phyloP scores from a whole-genome alignment of 805 yeast species.

The Candida fluviatilis region DNA sequence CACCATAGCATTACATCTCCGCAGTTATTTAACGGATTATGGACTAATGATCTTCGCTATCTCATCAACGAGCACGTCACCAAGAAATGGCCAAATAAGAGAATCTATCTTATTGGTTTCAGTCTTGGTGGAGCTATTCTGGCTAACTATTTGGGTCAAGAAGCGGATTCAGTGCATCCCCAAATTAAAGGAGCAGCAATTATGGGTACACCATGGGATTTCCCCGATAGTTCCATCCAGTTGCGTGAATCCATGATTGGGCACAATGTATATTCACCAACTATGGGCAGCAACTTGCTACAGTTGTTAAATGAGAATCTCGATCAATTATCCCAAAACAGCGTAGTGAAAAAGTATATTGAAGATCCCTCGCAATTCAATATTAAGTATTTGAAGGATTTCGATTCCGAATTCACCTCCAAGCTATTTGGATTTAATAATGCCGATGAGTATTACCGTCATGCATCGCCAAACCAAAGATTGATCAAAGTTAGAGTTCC shows the following conservation, averaged over 20 bases:
- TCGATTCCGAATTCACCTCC: constrained; percentile 61
- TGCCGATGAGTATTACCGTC: constrained; percentile 60
- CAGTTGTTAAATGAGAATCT: constrained; percentile 22
- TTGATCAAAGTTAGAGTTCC: constrained; percentile 59
- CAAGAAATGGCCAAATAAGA: constrained; percentile 54
- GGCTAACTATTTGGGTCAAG: constrained; percentile 69
- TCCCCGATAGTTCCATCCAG: constrained; percentile 49
- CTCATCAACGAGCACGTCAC: constrained; percentile 49
- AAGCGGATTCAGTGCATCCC: constrained; percentile 41
- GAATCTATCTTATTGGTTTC: constrained; percentile 63
- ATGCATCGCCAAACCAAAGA: constrained; percentile 58
- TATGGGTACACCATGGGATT: constrained; percentile 72
- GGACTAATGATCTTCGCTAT: constrained; percentile 66
- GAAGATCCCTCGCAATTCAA: constrained; percentile 25
- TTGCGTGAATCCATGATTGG: constrained; percentile 40
- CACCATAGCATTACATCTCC: constrained; percentile 70
- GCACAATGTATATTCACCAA: constrained; percentile 36
- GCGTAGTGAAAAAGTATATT: constrained; percentile 22
- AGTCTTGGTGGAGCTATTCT: constrained; percentile 70
- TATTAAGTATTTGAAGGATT: constrained; percentile 44
- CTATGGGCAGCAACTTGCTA: constrained; percentile 37
- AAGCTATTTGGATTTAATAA: constrained; percentile 59
- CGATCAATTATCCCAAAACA: constrained; percentile 20
- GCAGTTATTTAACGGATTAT: constrained; percentile 59
- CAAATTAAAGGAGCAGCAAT: constrained; percentile 55